Evolutionary conservation across 495 filamentous ascomycete genomes (phyloP).

Genomic region (Penicillium turbatum): DNA sequence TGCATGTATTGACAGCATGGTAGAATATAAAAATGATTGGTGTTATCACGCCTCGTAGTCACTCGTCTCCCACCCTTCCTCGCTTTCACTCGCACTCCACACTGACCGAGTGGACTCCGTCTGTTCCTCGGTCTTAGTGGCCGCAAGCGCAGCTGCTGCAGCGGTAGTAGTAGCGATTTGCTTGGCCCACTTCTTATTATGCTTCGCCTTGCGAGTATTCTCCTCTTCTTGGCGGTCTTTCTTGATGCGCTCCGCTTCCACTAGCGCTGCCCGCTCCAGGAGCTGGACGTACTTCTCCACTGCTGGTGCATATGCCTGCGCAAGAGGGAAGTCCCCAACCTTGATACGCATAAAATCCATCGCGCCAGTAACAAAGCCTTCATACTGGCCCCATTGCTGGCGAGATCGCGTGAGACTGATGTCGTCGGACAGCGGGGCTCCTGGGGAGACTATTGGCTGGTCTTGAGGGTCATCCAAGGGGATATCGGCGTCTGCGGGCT

Average conservation of each 20-base stretch:
- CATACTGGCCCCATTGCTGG: neutral
- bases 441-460: neutral
- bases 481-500: constrained; percentile 25
- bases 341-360: constrained; percentile 88
- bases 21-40: constrained; percentile 8
- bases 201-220: constrained; percentile 22
- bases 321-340: constrained; percentile 71
- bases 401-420: neutral
- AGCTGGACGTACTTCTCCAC: constrained; percentile 61
- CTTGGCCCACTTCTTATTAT: constrained; percentile 23
- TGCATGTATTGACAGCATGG: constrained; percentile 1
- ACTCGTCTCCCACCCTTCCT: constrained; percentile 41
- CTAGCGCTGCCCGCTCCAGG: constrained; percentile 25
- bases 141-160: constrained; percentile 6
- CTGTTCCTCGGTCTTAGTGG: constrained; percentile 1
- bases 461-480: constrained; percentile 31
- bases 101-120: constrained; percentile 14
- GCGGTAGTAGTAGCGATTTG: constrained; percentile 10
- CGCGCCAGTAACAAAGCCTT: constrained; percentile 61
- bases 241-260: constrained; percentile 17
- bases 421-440: constrained; percentile 19
- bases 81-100: constrained; percentile 44
- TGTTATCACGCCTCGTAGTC: constrained; percentile 17
- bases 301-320: constrained; percentile 70
- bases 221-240: constrained; percentile 22